A percentile compares a stretch with the other conserved stretches of the same genome.
These are phyloP conservation scores for Dipteronia dyeriana DNA, from an alignment of 345 rosid genomes.

Conservation along the genomic window DNA sequence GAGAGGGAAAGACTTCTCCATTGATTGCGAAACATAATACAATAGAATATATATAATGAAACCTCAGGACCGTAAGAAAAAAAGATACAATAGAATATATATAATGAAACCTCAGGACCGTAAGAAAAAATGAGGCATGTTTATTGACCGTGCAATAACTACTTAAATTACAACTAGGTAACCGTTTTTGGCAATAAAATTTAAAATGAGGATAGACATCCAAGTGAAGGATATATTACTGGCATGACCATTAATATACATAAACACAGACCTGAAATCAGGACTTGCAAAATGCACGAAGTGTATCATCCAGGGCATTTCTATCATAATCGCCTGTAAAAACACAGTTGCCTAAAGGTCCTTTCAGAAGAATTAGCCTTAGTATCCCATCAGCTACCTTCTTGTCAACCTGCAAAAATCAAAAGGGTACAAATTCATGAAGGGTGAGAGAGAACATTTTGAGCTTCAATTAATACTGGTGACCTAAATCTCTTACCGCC, in stretches of 20 bases:
- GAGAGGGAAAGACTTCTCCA: neutral
- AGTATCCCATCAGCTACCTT: constrained; percentile 96
- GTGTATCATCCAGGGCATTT: constrained; percentile 82
- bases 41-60: neutral
- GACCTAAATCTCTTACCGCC: constrained; percentile 64
- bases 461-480: neutral
- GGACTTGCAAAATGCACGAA: constrained; percentile 65
- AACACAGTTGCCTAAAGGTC: constrained; percentile 88
- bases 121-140: too few relatives aligned
- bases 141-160: neutral
- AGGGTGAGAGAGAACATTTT: neutral
- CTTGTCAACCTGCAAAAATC: constrained; percentile 79
- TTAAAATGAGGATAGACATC: neutral
- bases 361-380: constrained; percentile 92
- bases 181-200: neutral
- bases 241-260: neutral
- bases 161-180: neutral
- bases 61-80: too few relatives aligned
- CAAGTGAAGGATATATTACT: neutral
- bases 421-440: neutral
- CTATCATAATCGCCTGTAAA: constrained; percentile 91
- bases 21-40: neutral
- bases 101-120: too few relatives aligned
- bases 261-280: constrained; percentile 25
- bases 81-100: neutral